Conservation (phyloP, 176 grass and related monocot genomes). For the Rhynchospora breviuscula region DNA sequence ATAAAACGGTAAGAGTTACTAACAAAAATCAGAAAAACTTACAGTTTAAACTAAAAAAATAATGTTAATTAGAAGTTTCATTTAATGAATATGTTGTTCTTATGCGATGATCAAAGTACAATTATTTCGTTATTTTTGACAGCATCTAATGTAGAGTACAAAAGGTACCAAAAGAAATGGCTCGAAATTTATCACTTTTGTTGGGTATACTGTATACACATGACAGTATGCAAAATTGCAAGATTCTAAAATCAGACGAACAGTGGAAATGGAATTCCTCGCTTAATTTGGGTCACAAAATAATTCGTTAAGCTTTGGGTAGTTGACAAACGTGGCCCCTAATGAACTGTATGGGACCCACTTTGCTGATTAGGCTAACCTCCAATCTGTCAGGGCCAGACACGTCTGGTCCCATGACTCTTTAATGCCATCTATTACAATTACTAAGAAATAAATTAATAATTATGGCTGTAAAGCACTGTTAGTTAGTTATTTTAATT, state of each 20-base stretch:
- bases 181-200: background rate
- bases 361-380: background rate
- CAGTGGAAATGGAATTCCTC: background rate
- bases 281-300: background rate
- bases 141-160: too few species aligned
- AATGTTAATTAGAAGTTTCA: background rate
- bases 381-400: background rate
- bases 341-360: background rate
- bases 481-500: background rate
- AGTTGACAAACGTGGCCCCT: constrained; percentile 8
- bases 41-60: background rate
- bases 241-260: background rate
- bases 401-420: background rate
- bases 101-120: too few species aligned
- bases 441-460: background rate
- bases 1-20: background rate
- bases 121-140: too few species aligned
- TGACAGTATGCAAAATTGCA: background rate
- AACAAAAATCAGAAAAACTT: too few species aligned
- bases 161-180: too few species aligned
- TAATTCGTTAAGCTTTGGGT: background rate
- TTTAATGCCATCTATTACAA: background rate
- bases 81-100: background rate
- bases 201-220: background rate
- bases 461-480: background rate